Percentiles rank a stretch among this genome's conserved stretches.
phyloP scores from a whole-genome alignment of 768 basidiomycete genomes.

The Polyporus arcularius region DNA sequence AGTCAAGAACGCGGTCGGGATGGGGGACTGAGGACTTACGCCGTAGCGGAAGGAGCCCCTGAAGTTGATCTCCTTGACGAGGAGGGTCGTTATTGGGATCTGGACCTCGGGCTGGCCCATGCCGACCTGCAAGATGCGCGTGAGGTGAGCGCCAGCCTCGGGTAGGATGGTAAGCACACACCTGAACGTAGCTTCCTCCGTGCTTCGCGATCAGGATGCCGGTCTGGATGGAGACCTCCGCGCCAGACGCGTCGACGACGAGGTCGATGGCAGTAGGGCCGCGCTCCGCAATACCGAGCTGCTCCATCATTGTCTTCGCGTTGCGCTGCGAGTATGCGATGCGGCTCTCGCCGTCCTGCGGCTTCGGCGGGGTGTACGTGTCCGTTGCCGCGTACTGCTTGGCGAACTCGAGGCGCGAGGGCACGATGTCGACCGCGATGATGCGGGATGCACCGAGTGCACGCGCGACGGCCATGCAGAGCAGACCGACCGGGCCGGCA shows the following conservation, averaged over 20 bases:
- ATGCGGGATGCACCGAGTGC: conserved; percentile 85
- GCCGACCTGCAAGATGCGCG: conserved; percentile 59
- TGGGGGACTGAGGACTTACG: conserved; percentile 38
- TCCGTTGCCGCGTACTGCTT: conserved; percentile 84
- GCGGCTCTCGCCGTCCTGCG: conserved; percentile 64
- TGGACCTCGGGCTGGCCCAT: conserved; percentile 80
- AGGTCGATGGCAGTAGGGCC: conserved; percentile 78
- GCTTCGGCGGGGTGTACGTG: conserved; percentile 60
- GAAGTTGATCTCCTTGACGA: conserved; percentile 77
- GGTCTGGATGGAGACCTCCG: conserved; percentile 90
- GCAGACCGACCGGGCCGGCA: conserved; percentile 84
- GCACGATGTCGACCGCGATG: conserved; percentile 81
- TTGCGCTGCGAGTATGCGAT: conserved; percentile 74
- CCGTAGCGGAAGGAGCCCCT: conserved; percentile 95
- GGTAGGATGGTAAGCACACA: conserved; percentile 22
- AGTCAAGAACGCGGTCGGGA: background rate
- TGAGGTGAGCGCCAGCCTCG: background rate
- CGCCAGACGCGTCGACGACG: conserved; percentile 90
- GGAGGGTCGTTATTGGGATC: conserved; percentile 69
- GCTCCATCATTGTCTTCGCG: conserved; percentile 62
- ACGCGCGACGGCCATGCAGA: conserved; percentile 95
- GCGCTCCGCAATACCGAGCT: conserved; percentile 68
- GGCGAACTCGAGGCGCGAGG: conserved; percentile 82
- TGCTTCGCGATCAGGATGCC: conserved; percentile 72
- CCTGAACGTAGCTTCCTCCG: conserved; percentile 78